Conservation (phyloP, 768 basidiomycete genomes). For the Royoungia palumana region DNA sequence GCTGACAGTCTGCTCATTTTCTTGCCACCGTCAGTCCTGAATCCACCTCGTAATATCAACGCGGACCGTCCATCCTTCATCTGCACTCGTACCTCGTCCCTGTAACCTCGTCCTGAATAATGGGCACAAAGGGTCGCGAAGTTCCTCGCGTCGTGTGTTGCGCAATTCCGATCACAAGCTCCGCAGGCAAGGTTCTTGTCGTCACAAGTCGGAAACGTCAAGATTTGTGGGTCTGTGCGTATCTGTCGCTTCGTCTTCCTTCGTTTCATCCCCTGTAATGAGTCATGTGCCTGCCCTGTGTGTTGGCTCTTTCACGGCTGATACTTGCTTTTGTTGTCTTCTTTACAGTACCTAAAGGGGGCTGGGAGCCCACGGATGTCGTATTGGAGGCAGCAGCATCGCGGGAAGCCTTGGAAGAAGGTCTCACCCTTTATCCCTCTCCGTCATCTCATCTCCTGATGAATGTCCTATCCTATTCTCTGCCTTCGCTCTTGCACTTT, state of each 20-base stretch:
- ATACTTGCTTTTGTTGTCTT: neutral
- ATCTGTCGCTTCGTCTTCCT: conserved; percentile 8
- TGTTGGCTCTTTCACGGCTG: conserved; percentile 4
- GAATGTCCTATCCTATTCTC: conserved; percentile 42
- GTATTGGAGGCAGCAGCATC: conserved; percentile 83
- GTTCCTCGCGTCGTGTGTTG: conserved; percentile 87
- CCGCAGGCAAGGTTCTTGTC: conserved; percentile 74
- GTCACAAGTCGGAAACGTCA: conserved; percentile 82
- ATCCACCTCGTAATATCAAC: neutral
- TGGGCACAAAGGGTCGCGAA: conserved; percentile 70
- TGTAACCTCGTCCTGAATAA: conserved; percentile 19
- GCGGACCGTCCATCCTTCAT: too few relatives aligned
- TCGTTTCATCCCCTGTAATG: neutral
- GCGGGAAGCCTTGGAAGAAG: conserved; percentile 94
- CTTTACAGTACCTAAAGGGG: conserved; percentile 82
- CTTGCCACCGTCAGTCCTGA: conserved; percentile 3
- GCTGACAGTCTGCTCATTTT: conserved; percentile 6
- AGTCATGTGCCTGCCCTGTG: neutral
- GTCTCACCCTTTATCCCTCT: conserved; percentile 83
- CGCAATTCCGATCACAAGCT: conserved; percentile 77
- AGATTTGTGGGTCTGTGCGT: conserved; percentile 88
- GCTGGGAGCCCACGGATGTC: conserved; percentile 82
- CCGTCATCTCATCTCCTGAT: conserved; percentile 72
- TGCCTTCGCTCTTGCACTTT: conserved; percentile 28
- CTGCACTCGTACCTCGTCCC: neutral